Conservation (phyloP, 805 yeast genomes). For the Cyberlindnera maclurae region DNA sequence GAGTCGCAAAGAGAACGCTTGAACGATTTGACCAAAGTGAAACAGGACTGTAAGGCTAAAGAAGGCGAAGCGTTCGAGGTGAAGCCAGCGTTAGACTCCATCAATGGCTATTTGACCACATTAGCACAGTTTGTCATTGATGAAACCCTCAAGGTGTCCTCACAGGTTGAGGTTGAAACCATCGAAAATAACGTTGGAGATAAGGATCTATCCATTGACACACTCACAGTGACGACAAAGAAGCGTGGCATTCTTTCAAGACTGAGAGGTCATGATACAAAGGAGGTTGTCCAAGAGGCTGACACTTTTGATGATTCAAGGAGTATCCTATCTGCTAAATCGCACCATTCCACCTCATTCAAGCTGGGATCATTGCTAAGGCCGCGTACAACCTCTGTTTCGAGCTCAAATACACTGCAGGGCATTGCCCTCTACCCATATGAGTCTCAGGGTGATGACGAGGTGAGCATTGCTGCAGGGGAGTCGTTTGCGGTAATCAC, state of each 20-base stretch:
- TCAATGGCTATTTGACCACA: conserved; percentile 43
- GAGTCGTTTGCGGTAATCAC: conserved; percentile 53
- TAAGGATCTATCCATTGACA: conserved; percentile 55
- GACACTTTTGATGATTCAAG: conserved; percentile 17
- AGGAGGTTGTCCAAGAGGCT: conserved; percentile 10
- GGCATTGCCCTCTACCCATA: conserved; percentile 39
- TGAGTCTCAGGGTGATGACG: conserved; percentile 67
- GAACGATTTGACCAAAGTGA: conserved; percentile 25
- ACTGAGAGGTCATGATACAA: conserved; percentile 18
- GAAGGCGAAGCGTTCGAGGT: conserved; percentile 43
- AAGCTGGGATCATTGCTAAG: conserved; percentile 18
- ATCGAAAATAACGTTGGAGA: conserved; percentile 81
- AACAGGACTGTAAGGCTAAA: conserved; percentile 30
- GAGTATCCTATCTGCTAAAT: conserved; percentile 15
- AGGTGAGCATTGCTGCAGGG: conserved; percentile 53
- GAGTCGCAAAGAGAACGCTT: conserved; percentile 26
- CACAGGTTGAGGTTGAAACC: conserved; percentile 86
- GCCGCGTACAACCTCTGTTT: conserved; percentile 9
- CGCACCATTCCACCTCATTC: conserved; percentile 12
- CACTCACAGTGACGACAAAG: conserved; percentile 39
- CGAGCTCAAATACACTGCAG: conserved; percentile 17
- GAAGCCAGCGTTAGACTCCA: conserved; percentile 29
- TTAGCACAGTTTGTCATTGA: conserved; percentile 60
- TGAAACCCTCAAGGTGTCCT: conserved; percentile 65
- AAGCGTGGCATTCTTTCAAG: conserved; percentile 54